Percentiles rank a stretch among this genome's conserved stretches.
Evolutionary conservation across 140 eudicot species (phyloP).

Genomic region (Flaveria floridana): DNA sequence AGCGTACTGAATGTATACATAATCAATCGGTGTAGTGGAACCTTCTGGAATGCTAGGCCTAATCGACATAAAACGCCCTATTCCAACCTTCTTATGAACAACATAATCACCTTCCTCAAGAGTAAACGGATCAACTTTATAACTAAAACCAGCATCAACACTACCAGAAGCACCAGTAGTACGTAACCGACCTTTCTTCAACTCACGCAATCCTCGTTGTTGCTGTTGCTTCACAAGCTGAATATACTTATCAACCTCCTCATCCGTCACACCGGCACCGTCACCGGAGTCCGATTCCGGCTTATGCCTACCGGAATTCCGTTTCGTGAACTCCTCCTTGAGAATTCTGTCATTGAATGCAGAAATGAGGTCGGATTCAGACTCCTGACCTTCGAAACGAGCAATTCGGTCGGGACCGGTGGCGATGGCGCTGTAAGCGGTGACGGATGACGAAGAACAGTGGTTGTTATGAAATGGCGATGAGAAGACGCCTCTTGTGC

Average conservation of each 20-base stretch:
- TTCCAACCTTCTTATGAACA: slow-evolving; percentile 91
- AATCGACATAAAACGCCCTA: slow-evolving; percentile 82
- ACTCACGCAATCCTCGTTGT: slow-evolving; percentile 74
- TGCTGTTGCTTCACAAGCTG: slow-evolving; percentile 78
- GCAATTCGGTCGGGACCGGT: slow-evolving; percentile 33
- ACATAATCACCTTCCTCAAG: slow-evolving; percentile 86
- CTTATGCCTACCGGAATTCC: slow-evolving; percentile 37
- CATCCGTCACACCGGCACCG: slow-evolving; percentile 41
- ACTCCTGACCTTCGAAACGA: slow-evolving; percentile 33
- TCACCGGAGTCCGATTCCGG: slow-evolving; percentile 32
- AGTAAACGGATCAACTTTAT: slow-evolving; percentile 82
- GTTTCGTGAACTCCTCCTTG: slow-evolving; percentile 31
- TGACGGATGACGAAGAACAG: slow-evolving; percentile 26
- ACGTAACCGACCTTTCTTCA: slow-evolving; percentile 46
- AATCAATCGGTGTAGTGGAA: slow-evolving; percentile 56
- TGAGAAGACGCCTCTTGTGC: slow-evolving; percentile 15
- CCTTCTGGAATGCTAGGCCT: slow-evolving; percentile 63
- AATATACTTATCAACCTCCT: slow-evolving; percentile 81
- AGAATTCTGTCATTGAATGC: slow-evolving; percentile 32
- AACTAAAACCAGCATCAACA: slow-evolving; percentile 40
- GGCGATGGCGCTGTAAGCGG: slow-evolving; percentile 31
- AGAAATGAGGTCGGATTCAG: slow-evolving; percentile 37
- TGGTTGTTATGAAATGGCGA: slow-evolving; percentile 21
- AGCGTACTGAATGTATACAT: slow-evolving; percentile 85
- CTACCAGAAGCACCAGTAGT: background rate